Percentiles rank a stretch among this genome's conserved stretches.
Conservation (phyloP, 2,329 filamentous ascomycete genomes). For the Rasamsonia emersonii region DNA sequence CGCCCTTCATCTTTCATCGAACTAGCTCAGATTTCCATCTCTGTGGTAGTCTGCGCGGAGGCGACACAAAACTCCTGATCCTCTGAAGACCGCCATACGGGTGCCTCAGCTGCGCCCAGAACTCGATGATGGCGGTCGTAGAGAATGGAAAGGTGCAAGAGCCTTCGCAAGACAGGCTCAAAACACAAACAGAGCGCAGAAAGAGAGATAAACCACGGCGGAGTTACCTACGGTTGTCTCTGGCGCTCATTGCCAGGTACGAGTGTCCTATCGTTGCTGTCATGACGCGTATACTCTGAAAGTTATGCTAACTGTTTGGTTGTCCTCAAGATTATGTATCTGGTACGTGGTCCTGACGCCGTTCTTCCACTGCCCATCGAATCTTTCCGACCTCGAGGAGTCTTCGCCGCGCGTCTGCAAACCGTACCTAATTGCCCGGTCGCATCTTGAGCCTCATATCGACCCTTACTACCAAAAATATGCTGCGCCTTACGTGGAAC, state of each 20-base stretch:
- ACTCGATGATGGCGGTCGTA: slow-evolving; percentile 16
- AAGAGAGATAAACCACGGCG: slow-evolving; percentile 12
- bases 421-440: slow-evolving; percentile 62
- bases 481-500: slow-evolving; percentile 71
- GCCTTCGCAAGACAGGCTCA: slow-evolving; percentile 10
- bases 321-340: slow-evolving; percentile 54
- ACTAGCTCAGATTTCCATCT: too few species aligned
- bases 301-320: slow-evolving; percentile 6
- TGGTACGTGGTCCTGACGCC: slow-evolving; percentile 83
- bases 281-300: neutral
- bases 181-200: slow-evolving; percentile 7
- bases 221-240: slow-evolving; percentile 23
- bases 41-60: too few species aligned
- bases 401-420: slow-evolving; percentile 71
- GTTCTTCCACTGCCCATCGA: slow-evolving; percentile 71
- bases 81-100: neutral
- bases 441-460: slow-evolving; percentile 63
- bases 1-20: too few species aligned
- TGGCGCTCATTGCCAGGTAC: slow-evolving; percentile 28
- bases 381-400: slow-evolving; percentile 57
- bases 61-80: too few species aligned
- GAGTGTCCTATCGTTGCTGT: slow-evolving; percentile 7
- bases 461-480: slow-evolving; percentile 81
- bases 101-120: neutral
- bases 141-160: slow-evolving; percentile 21